phyloP scores from a whole-genome alignment of 2,329 filamentous ascomycete genomes.

The Aspergillaceae sp. region DNA sequence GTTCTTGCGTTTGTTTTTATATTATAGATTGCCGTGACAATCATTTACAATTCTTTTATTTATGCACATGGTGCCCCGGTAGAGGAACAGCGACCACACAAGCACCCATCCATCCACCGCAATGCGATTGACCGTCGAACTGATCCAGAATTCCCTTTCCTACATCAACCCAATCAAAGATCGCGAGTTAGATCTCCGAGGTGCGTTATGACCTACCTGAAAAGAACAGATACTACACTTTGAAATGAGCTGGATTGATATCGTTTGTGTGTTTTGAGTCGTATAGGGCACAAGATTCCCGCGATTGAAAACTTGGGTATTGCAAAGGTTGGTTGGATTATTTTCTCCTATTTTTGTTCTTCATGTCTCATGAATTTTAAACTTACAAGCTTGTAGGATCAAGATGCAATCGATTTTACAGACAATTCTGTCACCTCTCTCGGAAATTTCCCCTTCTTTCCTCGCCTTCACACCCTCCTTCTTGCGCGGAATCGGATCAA shows the following conservation, averaged over 20 bases:
- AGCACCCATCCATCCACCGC: conserved; percentile 17
- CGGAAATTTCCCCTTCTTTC: conserved; percentile 86
- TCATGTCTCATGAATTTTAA: conserved; percentile 3
- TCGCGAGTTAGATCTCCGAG: conserved; percentile 97
- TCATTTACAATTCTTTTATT: neutral
- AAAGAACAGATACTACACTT: conserved; percentile 97
- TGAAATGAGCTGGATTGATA: conserved; percentile 72
- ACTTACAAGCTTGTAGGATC: conserved; percentile 51
- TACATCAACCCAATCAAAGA: conserved; percentile 99
- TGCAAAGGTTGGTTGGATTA: conserved; percentile 61
- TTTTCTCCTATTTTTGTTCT: neutral
- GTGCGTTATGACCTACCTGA: conserved; percentile 61
- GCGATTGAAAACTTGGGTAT: conserved; percentile 96
- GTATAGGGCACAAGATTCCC: conserved; percentile 93
- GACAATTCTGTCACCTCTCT: conserved; percentile 92
- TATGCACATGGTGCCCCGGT: conserved; percentile 12
- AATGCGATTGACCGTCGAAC: conserved; percentile 93
- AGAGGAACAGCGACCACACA: conserved; percentile 3
- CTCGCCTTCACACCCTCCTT: conserved; percentile 77
- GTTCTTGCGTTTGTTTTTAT: neutral
- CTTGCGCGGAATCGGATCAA: conserved; percentile 82
- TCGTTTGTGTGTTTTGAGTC: conserved; percentile 43
- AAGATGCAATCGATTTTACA: conserved; percentile 96
- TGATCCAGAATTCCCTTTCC: conserved; percentile 88
- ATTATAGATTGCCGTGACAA: neutral